Percentiles rank a stretch among this genome's conserved stretches.
Conservation (phyloP, 345 rosid genomes). For the Trapa incisa region DNA sequence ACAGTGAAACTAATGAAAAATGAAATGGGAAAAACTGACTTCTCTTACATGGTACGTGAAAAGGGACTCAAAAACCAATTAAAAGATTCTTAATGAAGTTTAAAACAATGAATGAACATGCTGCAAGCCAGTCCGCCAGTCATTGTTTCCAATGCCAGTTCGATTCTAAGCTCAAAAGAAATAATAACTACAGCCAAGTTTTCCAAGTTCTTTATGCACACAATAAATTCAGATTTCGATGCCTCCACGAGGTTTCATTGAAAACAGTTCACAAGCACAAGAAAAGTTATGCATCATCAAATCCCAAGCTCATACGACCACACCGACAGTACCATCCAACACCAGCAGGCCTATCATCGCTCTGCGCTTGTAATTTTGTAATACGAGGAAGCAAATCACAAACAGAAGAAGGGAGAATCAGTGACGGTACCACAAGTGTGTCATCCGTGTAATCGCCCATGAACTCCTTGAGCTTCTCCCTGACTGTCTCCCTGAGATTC, state of each 20-base stretch:
- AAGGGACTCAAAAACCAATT: background rate
- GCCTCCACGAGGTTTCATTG: background rate
- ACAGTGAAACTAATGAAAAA: background rate
- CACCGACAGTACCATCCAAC: too few relatives aligned
- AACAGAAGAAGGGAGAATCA: background rate
- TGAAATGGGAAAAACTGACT: background rate
- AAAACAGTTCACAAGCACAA: background rate
- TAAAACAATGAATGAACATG: background rate
- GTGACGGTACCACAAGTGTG: slow-evolving; percentile 62
- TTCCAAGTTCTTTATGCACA: background rate
- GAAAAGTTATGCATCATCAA: background rate
- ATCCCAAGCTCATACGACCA: too few relatives aligned
- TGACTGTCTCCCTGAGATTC: slow-evolving; percentile 56
- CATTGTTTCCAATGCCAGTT: background rate
- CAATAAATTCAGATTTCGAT: background rate
- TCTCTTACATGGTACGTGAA: background rate
- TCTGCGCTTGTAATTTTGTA: background rate
- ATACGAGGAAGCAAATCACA: background rate
- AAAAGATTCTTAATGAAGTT: background rate
- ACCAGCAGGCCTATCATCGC: background rate
- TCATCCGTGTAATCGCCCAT: slow-evolving; percentile 99
- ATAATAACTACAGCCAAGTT: background rate
- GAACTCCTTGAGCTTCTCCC: slow-evolving; percentile 77
- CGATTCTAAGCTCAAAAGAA: background rate
- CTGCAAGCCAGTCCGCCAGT: background rate